These are phyloP conservation scores for Solanum corneliomulleri DNA, from an alignment of 257 asterid genomes.

Conservation along the genomic window DNA sequence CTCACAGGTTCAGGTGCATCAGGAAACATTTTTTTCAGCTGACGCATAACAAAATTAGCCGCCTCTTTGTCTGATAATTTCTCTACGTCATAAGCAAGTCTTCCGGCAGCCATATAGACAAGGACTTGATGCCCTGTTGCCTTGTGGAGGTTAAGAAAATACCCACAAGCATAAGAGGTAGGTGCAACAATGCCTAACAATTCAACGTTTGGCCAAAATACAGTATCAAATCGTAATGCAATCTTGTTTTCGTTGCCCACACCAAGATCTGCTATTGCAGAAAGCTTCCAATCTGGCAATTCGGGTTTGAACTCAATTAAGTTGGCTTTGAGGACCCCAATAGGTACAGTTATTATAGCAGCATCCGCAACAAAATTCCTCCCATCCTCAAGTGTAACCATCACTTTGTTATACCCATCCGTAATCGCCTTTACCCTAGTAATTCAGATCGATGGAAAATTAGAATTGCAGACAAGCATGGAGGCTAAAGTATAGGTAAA, in stretches of 20 bases:
- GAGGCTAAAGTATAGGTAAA: not conserved
- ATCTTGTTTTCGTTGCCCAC: constrained; percentile 91
- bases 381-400: constrained; percentile 67
- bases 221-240: constrained; percentile 61
- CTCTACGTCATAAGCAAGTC: constrained; percentile 80
- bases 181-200: constrained; percentile 73
- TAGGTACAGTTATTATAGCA: constrained; percentile 79
- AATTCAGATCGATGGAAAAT: not conserved
- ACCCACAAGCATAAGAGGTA: constrained; percentile 82
- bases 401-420: constrained; percentile 60
- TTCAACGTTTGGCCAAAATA: constrained; percentile 97
- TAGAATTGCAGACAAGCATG: not conserved
- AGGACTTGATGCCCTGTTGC: constrained; percentile 94
- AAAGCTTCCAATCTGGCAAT: constrained; percentile 84
- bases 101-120: constrained; percentile 98
- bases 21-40: constrained; percentile 83
- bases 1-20: constrained; percentile 85
- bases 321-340: constrained; percentile 79
- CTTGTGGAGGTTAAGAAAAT: constrained; percentile 92
- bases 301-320: constrained; percentile 71
- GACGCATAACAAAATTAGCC: constrained; percentile 58
- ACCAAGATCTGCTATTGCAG: constrained; percentile 92
- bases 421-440: constrained; percentile 57
- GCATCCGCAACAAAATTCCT: constrained; percentile 73
- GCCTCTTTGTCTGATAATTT: constrained; percentile 77